Base-by-base conservation (phyloP, 2,329 filamentous ascomycete genomes). In the Ramularia endophylla region DNA sequence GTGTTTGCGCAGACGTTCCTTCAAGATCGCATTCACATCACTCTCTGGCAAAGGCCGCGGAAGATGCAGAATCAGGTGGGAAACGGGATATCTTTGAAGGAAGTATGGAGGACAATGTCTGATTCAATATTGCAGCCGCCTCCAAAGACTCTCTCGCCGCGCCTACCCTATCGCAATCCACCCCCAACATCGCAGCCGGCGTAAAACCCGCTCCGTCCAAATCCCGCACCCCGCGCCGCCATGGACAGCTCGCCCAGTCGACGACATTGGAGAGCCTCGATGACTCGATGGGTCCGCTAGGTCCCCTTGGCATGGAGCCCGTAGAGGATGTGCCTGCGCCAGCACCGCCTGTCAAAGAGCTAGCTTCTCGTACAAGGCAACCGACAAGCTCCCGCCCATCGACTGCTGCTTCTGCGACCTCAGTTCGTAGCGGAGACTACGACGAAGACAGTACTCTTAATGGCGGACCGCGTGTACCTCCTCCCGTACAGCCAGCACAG, bases 251-350 rank as follows among this genome's bases (percentile, higher is more conserved):
- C 62, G 77, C 83, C 16, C 85, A 89, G 61, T 78, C 83, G 20
- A 88, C 85, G 34, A 82, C 80, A 40, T 81, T 90, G 46, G 81
- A 90, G 66, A 83, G 82, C 47, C 82, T 87, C 52, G 84, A 88
- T 60, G 59, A 62, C 35, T 83, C 84, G 41, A 75, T 89, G 33
- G 87, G 86, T 1, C 86, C 86, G 16, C 70, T 94, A 38, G 86
- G 86, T 44, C 82, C 81, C 40, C 65, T 82, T 19, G 77, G 77
- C 38, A 57, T 65, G 27, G 63, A 68, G 40, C 59, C 64, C 18
- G 53, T 60, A 42, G 77, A 80, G 40, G 73, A 78, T 46, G 83
- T 84, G 43, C 83, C 84, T n/a, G 80, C 69, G 27, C 61, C 61
- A 5, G 46, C 52, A 31, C 77, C 77, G 25, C 78, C 77, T 11